Base-by-base conservation (phyloP, 495 filamentous ascomycete species). In the Lophiostoma macrostomum region DNA sequence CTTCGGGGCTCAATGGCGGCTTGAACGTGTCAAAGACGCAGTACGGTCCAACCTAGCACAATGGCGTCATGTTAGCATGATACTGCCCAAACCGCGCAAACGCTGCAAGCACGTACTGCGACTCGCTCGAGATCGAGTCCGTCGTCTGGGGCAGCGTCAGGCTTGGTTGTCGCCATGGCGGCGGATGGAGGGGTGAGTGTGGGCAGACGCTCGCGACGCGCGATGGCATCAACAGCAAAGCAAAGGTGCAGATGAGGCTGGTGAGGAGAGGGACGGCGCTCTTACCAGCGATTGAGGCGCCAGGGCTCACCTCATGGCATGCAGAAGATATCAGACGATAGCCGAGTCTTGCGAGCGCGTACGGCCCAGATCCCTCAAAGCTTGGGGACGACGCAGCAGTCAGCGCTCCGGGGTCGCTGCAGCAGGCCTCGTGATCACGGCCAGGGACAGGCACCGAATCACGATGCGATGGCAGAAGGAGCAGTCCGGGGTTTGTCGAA, bases 1-100 rank as follows among this genome's bases (percentile, higher is more conserved):
- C 3, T 27, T 13, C 23, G 4, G 51, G 40, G 51, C 32, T 61
- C 38, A 41, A 35, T 11, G 50, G 32, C 7, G 50, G 60, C 30
- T 38, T 46, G 56, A 60, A 62, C 30, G 24, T 47, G 51, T 65
- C 62, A 30, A 65, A 59, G 1, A 65, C 58, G 27, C 62, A 65
- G 27, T 65, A 65, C 1, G 62, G 62, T 18, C 62, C 62, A 40
- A 62, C 58, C 62, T 65, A 13, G 46, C 5, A 29, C 27, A 36
- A 22, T 14, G 35, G 32, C 34, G 30, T 30, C 46, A 18, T 13
- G 56, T 64, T 52, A 64, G 61, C 61, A n/a, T n/a, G 13, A 38
- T 20, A 22, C 23, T 23, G 49, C 13, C 39, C 46, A 39, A 49
- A 14, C 4, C 10, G 24, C 14, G 1, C 32, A 3, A 8, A 13